Evolutionary conservation across 2,329 filamentous ascomycete genomes (phyloP).

Genomic region (Niveomyces coronatus): DNA sequence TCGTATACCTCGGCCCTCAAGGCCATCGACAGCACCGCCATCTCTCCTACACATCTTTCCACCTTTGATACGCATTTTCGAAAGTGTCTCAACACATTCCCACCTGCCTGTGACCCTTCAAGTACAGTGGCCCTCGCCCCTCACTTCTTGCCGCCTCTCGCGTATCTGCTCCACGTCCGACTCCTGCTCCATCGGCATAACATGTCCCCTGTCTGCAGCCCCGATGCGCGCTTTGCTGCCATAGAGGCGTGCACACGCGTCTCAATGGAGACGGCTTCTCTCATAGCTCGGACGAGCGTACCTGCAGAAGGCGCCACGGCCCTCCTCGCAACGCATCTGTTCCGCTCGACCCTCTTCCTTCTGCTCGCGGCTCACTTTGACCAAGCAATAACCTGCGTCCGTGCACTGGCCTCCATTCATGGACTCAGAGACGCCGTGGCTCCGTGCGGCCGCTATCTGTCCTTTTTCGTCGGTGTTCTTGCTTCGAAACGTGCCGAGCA

Average conservation of each 20-base stretch:
- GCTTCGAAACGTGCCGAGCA: slow-evolving; percentile 43
- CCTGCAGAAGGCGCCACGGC: slow-evolving; percentile 58
- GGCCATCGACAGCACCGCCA: slow-evolving; percentile 55
- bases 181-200: slow-evolving; percentile 85
- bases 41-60: slow-evolving; percentile 58
- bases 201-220: slow-evolving; percentile 59
- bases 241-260: slow-evolving; percentile 67
- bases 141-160: slow-evolving; percentile 61
- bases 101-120: slow-evolving; percentile 58
- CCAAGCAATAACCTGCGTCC: slow-evolving; percentile 61
- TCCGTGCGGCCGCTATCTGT: slow-evolving; percentile 70
- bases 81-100: slow-evolving; percentile 64
- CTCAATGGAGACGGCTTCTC: slow-evolving; percentile 66
- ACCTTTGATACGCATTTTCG: slow-evolving; percentile 74
- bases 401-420: slow-evolving; percentile 60
- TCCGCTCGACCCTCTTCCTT: slow-evolving; percentile 75
- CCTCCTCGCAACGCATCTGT: slow-evolving; percentile 72
- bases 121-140: slow-evolving; percentile 61
- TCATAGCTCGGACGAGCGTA: slow-evolving; percentile 56
- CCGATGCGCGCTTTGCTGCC: slow-evolving; percentile 56
- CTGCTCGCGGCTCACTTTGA: slow-evolving; percentile 65
- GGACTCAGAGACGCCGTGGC: slow-evolving; percentile 61
- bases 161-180: slow-evolving; percentile 73
- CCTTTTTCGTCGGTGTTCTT: slow-evolving; percentile 67
- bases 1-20: slow-evolving; percentile 65